Evolutionary conservation across 305 asterid species (phyloP).

Genomic region (Fraxinus xanthoxyloides): DNA sequence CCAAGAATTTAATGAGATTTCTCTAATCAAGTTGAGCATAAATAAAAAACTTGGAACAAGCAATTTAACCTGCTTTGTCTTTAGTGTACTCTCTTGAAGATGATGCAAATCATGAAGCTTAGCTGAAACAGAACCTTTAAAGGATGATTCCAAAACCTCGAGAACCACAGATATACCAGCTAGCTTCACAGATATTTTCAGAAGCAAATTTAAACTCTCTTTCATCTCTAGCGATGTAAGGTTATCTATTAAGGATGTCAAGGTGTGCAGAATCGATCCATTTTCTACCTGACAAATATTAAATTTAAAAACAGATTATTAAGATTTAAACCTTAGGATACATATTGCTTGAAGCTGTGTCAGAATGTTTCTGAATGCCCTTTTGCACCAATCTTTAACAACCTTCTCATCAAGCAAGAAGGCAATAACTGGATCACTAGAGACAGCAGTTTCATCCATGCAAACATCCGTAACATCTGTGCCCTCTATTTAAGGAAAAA

Average conservation of each 20-base stretch:
- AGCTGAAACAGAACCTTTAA: constrained; percentile 71
- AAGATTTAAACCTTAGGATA: constrained; percentile 55
- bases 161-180: constrained; percentile 65
- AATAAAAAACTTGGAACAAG: constrained; percentile 15
- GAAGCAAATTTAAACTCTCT: constrained; percentile 44
- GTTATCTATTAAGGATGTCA: constrained; percentile 66
- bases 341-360: constrained; percentile 62
- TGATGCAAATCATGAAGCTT: constrained; percentile 65
- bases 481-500: constrained; percentile 52
- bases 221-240: constrained; percentile 46
- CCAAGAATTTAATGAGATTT: constrained; percentile 7
- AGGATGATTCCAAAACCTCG: constrained; percentile 86
- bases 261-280: constrained; percentile 32
- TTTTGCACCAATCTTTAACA: constrained; percentile 95
- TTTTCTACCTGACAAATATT: neutral
- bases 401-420: constrained; percentile 97
- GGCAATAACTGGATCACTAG: constrained; percentile 90
- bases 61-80: constrained; percentile 80
- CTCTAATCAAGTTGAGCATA: neutral
- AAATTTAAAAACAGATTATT: neutral
- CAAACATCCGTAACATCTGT: constrained; percentile 94
- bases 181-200: constrained; percentile 71
- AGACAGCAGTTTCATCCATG: constrained; percentile 97
- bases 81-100: constrained; percentile 78
- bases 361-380: constrained; percentile 54